Base-by-base conservation (phyloP, 1,284 basidiomycete species). In the Polyporus tsugae region DNA sequence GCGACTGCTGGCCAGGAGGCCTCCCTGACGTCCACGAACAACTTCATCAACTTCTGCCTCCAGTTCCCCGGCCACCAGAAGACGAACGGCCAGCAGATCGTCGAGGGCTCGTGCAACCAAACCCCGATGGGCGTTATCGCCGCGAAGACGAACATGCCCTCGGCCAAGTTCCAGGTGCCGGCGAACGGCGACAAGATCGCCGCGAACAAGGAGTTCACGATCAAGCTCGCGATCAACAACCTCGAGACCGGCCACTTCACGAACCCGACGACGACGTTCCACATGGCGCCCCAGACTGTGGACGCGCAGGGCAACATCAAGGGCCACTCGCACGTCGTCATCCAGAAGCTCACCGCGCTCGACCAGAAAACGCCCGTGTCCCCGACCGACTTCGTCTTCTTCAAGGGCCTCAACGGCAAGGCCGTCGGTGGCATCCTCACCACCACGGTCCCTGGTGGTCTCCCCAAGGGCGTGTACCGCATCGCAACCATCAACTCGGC, bases 361-460 rank as follows among this genome's bases (percentile, higher is more conserved):
- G 77, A 78, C 44, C 83, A 86, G 73, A 86, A 86, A 7, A 81
- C 78, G 0, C 79, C 86, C n/a, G 85, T 84, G 36, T 80, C 91
- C 78, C 87, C 90, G n/a, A 82, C 77, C 62, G 80, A 80, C 68
- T 91, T 90, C 70, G 85, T 83, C 11, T 92, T 90, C 82, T 93
- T 92, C 85, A 87, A 87, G 81, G 89, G 87, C 71, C 78, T 91
- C 75, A 86, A 86, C 70, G 73, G 63, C 57, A 77, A 63, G n/a
- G 82, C 80, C 2, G 83, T 82, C 44, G 81, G 82, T 63, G 89
- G 89, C 11, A 69, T 83, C 10, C 78, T 91, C n/a, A 80, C 83
- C 44, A 84, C 84, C 39, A 78, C 80, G 19, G 89, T 94, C 60
- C 79, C 85, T 5, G 83, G 79, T 22, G 90, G 90, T 66, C 80